Base-by-base conservation (phyloP, 2,329 filamentous ascomycete species). In the Verticillium klebahnii region DNA sequence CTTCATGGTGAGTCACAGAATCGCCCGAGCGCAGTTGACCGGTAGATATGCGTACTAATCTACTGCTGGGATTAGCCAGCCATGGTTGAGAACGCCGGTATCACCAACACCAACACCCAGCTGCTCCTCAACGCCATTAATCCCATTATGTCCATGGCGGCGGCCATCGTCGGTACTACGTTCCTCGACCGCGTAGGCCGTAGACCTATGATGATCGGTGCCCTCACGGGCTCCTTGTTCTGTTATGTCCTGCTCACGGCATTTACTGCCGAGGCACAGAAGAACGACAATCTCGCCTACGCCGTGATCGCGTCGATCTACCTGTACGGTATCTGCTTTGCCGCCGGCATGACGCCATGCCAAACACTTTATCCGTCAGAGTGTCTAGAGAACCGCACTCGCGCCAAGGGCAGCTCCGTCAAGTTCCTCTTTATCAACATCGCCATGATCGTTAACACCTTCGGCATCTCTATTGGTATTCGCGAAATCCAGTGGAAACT, bases 381-480 rank as follows among this genome's bases (percentile, higher is more conserved):
- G 63, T 76, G 74, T 63, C 69, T 78, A 25, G 74, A 74, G 63
- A 77, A 78, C 67, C 69, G 75, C 55, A 78, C 73, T 29, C 73
- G 75, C 19, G 76, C 76, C 57, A 77, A 76, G 65, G 76, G 76
- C 31, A 77, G 74, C 11, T 75, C 72, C 12, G 67, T 73, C 39
- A 77, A 76, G 63, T 78, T 74, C 65, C 66, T 78, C 25, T 77
- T 78, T 65, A 67, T 77, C 57, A 78, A 78, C 64, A 67, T 78
- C 61, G 76, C 77, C 56, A 76, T 76, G 66, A 73, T 78, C 17
- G 75, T 78, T 67, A 83, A 83, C 68, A 82, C 79, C 19, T 82
- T 77, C 67, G 80, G 79, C 2, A 77, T 79, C 66, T 77, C 77
- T 23, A 73, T 75, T 25, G 76, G 74, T 3, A 77, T 79, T 60